Conservation (phyloP, 2,329 filamentous ascomycete genomes). For the Sclerotinia borealis region DNA sequence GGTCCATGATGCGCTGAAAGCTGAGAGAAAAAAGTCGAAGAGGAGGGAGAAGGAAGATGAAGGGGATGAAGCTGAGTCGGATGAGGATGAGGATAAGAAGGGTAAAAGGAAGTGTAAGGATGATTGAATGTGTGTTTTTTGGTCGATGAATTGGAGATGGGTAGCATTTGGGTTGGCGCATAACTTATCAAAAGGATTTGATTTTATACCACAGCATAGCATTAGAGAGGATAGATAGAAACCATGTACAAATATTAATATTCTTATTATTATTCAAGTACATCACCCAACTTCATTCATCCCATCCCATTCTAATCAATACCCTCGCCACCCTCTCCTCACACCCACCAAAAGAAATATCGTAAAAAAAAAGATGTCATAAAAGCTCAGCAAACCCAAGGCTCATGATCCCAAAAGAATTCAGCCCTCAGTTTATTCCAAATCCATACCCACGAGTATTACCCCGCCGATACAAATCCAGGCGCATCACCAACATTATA, state of each 20-base stretch:
- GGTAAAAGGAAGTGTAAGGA: not conserved
- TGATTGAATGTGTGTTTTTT: not conserved
- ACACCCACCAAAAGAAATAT: not conserved
- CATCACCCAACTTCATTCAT: not conserved
- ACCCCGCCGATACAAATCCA: not conserved
- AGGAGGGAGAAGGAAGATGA: constrained; percentile 35
- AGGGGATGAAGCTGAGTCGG: constrained; percentile 30
- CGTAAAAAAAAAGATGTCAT: constrained; percentile 3
- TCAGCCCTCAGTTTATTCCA: not conserved
- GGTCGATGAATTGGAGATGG: not conserved
- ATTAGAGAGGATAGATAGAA: not conserved
- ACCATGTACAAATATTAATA: not conserved
- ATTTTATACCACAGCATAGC: constrained; percentile 4
- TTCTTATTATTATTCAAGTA: no score
- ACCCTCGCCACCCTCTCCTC: not conserved
- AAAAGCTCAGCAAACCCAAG: constrained; percentile 10
- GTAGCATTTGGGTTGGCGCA: not conserved
- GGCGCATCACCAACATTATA: constrained; percentile 9
- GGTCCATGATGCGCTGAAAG: constrained; percentile 50
- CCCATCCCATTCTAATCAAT: not conserved
- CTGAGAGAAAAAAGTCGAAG: constrained; percentile 39
- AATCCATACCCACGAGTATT: not conserved
- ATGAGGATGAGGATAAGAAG: not conserved
- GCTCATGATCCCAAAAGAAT: not conserved
- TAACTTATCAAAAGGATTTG: not conserved